These are phyloP conservation scores for Polyporus arcularius DNA, from an alignment of 768 basidiomycete genomes.

Conservation along the genomic window DNA sequence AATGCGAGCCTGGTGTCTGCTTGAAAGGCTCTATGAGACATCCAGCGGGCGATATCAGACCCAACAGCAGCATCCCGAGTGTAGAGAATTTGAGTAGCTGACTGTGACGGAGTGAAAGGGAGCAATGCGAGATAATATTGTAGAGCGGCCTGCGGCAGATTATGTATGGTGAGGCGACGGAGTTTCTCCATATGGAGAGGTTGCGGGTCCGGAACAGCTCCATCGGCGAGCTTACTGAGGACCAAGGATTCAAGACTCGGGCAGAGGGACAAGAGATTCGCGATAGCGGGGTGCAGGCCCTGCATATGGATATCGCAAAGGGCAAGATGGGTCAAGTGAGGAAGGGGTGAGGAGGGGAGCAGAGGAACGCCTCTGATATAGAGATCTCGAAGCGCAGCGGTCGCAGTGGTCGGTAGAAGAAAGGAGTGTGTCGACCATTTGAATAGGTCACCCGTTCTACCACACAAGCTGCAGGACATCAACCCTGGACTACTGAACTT, in stretches of 20 bases:
- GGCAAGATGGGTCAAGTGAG: neutral
- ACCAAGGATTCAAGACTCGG: neutral
- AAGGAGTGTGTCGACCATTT: neutral
- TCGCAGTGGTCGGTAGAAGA: neutral
- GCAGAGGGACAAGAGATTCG: neutral
- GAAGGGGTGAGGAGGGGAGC: neutral
- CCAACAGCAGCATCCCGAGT: no score
- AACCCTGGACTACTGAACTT: neutral
- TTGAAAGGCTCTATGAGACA: no score
- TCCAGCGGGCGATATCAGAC: no score
- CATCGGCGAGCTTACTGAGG: neutral
- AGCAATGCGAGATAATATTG: no score
- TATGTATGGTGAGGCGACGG: neutral
- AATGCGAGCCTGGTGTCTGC: no score
- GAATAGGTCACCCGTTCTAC: neutral
- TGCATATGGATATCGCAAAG: neutral
- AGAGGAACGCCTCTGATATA: neutral
- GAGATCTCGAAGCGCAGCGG: neutral
- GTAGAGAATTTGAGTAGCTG: no score
- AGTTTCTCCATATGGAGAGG: neutral
- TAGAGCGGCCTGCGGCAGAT: neutral
- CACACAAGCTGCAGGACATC: neutral
- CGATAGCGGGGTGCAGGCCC: neutral
- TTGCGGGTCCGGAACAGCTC: neutral
- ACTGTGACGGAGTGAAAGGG: no score